Base-by-base conservation (phyloP, 2,329 filamentous ascomycete species). In the Botrytis galanthina region DNA sequence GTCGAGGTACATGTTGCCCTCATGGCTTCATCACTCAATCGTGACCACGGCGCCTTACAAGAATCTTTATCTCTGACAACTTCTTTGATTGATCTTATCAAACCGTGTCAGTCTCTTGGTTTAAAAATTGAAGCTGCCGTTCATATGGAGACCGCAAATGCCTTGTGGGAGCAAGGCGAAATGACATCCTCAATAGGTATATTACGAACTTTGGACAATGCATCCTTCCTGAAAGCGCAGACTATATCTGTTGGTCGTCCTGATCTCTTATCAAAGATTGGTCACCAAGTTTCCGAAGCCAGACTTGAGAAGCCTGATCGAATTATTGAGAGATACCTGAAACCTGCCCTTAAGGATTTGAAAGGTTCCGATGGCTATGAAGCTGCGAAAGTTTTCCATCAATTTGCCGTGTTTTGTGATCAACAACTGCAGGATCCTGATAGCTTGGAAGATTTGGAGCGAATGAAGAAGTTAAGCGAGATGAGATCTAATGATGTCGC, bases 321-420 rank as follows among this genome's bases (percentile, higher is more conserved):
- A 72, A 97, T 99, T 74, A 93, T 98, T 77, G 90, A 92, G 77
- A 90, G 92, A 51, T 98, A 98, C 78, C 87, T 99, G 0, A 88
- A 92, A 72, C 93, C 93, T 35, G 95, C 96, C 0, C 90, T 98
- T 42, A 91, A 90, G 77, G 93, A 97, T 79, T 85, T 99, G 12
- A 92, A 89, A 78, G 87, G 88, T 63, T 87, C 84, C 8, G 87
- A 90, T 71, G 92, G 92, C 1, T 86, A 87, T 62, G 93, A 95
- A 74, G 93, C 95, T 3, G 94, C 95, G 1, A 88, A 93, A 77
- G 96, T 98, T 0, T 98, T 94, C 79, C 94, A 98, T 80, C 93
- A 97, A 78, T 98, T 98, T 81, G 96, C 97, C 39, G 88, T 91
- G 70, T 99, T 99, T 81, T 99, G 97, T 79, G 95, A 99, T 81